A percentile compares a stretch with the other conserved stretches of the same genome.
Conservation (phyloP, 1,284 basidiomycete species). For the Ceratobasidium sp. region DNA sequence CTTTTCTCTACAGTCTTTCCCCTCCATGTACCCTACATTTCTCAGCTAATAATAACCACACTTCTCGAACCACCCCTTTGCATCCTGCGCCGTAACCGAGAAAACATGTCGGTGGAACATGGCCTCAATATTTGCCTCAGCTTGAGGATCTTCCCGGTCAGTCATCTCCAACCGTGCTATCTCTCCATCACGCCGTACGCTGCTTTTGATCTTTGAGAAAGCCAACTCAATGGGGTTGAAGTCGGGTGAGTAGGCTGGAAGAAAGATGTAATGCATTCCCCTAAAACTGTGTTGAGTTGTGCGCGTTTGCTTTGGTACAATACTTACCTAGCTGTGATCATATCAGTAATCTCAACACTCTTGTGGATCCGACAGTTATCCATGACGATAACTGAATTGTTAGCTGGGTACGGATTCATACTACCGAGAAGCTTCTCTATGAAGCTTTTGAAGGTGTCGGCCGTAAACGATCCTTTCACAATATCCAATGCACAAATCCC, state of each 20-base stretch:
- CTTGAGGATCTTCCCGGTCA: neutral
- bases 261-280: slow-evolving; percentile 46
- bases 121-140: neutral
- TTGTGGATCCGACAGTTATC: slow-evolving; percentile 51
- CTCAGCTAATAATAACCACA: slow-evolving; percentile 34
- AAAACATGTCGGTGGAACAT: slow-evolving; percentile 14
- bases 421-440: slow-evolving; percentile 46
- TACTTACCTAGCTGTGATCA: slow-evolving; percentile 35
- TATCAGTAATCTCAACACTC: slow-evolving; percentile 30
- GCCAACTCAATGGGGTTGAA: slow-evolving; percentile 49
- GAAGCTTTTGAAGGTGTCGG: slow-evolving; percentile 40
- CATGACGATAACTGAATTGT: slow-evolving; percentile 50
- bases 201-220: slow-evolving; percentile 48
- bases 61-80: slow-evolving; percentile 37
- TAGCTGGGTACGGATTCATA: slow-evolving; percentile 50
- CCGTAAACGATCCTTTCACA: slow-evolving; percentile 47
- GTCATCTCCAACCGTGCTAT: slow-evolving; percentile 16
- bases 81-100: slow-evolving; percentile 31
- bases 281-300: too few relatives aligned
- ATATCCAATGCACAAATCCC: slow-evolving; percentile 47
- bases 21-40: slow-evolving; percentile 17
- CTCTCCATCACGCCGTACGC: slow-evolving; percentile 14
- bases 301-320: too few relatives aligned
- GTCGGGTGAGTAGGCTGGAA: slow-evolving; percentile 49
- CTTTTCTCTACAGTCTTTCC: too few relatives aligned